Conservation (phyloP, 1,284 basidiomycete species). For the Fomitiporia mediterranea region DNA sequence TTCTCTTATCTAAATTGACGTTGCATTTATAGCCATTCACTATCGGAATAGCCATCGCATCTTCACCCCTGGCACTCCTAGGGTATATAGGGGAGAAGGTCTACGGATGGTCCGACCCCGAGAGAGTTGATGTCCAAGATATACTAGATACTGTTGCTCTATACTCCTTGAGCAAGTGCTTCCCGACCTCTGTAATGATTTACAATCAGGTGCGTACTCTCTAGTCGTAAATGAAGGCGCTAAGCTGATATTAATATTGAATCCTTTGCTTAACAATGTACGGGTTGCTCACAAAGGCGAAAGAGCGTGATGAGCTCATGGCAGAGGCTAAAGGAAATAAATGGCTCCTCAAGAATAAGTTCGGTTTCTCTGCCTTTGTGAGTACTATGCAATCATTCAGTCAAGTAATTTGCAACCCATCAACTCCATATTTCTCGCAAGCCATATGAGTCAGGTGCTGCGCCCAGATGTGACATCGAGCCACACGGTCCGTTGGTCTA, state of each 20-base stretch:
- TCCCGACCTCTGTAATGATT: slow-evolving; percentile 24
- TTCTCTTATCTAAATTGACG: too few relatives aligned
- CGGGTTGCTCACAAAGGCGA: background rate
- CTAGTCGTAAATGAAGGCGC: background rate
- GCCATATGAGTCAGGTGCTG: slow-evolving; percentile 23
- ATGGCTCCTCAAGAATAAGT: slow-evolving; percentile 20
- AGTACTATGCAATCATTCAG: slow-evolving; percentile 1
- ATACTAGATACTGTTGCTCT: slow-evolving; percentile 24
- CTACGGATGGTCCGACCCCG: slow-evolving; percentile 24
- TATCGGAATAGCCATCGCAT: slow-evolving; percentile 23
- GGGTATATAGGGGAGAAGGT: slow-evolving; percentile 26
- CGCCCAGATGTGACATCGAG: slow-evolving; percentile 16
- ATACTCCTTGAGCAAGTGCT: slow-evolving; percentile 23
- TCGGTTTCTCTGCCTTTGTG: slow-evolving; percentile 24
- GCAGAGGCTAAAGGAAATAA: background rate
- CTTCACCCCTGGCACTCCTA: slow-evolving; percentile 23
- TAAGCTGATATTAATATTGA: background rate
- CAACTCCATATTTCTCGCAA: background rate
- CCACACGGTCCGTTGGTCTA: slow-evolving; percentile 21
- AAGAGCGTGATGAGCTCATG: slow-evolving; percentile 1
- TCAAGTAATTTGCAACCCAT: background rate
- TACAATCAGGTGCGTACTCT: slow-evolving; percentile 21
- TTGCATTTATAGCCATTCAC: slow-evolving; percentile 22
- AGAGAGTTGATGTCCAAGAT: slow-evolving; percentile 19
- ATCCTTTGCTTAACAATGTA: background rate